Percentiles rank a stretch among this genome's conserved stretches.
Evolutionary conservation across 345 rosid species (phyloP).

Genomic region (Aquilaria sinensis): DNA sequence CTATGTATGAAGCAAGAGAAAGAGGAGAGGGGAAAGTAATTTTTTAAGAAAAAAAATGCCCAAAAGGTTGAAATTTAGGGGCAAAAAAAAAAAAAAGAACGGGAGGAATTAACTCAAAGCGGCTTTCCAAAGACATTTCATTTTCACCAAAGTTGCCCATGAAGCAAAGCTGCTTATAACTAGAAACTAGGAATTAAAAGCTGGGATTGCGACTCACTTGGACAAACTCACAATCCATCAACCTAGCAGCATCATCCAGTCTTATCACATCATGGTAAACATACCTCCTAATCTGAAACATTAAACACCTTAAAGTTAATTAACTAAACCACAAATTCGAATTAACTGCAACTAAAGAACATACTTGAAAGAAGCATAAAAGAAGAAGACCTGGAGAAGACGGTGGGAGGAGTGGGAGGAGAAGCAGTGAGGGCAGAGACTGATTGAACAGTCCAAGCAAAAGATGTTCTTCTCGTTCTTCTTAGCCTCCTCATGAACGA

Average conservation of each 20-base stretch:
- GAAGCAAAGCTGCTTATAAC: background rate
- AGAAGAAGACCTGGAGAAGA: slow-evolving; percentile 56
- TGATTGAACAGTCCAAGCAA: slow-evolving; percentile 76
- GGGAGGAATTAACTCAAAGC: slow-evolving; percentile 4
- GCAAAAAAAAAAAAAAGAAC: slow-evolving; percentile 1
- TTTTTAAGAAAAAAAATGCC: background rate
- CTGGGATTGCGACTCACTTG: slow-evolving; percentile 38
- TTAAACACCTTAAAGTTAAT: background rate
- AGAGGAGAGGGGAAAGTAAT: background rate
- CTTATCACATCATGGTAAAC: slow-evolving; percentile 78
- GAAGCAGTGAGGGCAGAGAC: slow-evolving; percentile 81
- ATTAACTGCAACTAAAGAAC: no score
- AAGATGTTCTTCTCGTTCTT: slow-evolving; percentile 80
- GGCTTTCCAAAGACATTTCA: background rate
- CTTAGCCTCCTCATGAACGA: slow-evolving; percentile 49
- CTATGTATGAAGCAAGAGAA: background rate
- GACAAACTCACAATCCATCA: slow-evolving; percentile 71
- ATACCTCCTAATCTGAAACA: slow-evolving; percentile 76
- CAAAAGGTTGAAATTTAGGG: no score
- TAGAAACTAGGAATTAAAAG: background rate
- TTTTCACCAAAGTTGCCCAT: background rate
- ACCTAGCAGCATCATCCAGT: slow-evolving; percentile 57
- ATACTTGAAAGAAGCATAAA: background rate
- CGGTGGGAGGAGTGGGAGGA: slow-evolving; percentile 61
- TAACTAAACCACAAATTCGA: no score